Base-by-base conservation (phyloP, 1,139 yeast genomes). In the Lodderomyces elongisporus region DNA sequence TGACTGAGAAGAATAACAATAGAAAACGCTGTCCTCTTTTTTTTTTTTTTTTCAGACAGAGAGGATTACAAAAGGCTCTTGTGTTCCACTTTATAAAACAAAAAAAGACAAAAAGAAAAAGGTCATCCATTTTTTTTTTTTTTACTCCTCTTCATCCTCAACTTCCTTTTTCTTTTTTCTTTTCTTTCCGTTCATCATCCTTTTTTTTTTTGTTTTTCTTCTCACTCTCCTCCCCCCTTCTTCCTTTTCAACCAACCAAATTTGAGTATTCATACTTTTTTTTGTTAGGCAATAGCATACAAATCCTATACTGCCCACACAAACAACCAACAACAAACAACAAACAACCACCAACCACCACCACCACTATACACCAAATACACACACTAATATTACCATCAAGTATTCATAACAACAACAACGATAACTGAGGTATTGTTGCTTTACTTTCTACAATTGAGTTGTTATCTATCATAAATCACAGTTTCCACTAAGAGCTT, bases 11-110 rank as follows among this genome's bases (percentile, higher is more conserved):
- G 5, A 22, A 20, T 31, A 10, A 5, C 18, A n/a, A 28, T 24
- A 35, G 18, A 32, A 35, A 30, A 29, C 31, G 31, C 23, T 25
- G 25, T 8, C 22, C 22, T 27, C 22, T 13, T 15, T 34, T 15
- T 23, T 27, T 32, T 16, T 17, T 3, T 16, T n/a, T n/a, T n/a
- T n/a, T n/a, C n/a, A n/a, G n/a, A n/a, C n/a, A n/a, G n/a, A n/a
- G n/a, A n/a, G n/a, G n/a, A n/a, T n/a, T n/a, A n/a, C n/a, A n/a
- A n/a, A n/a, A n/a, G n/a, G n/a, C n/a, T n/a, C n/a, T n/a, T n/a
- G n/a, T n/a, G n/a, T n/a, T n/a, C n/a, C n/a, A n/a, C n/a, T n/a
- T n/a, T n/a, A n/a, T n/a, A n/a, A n/a, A n/a, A n/a, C n/a, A n/a
- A n/a, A n/a, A n/a, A n/a, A n/a, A n/a, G n/a, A n/a, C n/a, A n/a